Conservation (phyloP, 2,329 filamentous ascomycete species). For the Botrytis galanthina region DNA sequence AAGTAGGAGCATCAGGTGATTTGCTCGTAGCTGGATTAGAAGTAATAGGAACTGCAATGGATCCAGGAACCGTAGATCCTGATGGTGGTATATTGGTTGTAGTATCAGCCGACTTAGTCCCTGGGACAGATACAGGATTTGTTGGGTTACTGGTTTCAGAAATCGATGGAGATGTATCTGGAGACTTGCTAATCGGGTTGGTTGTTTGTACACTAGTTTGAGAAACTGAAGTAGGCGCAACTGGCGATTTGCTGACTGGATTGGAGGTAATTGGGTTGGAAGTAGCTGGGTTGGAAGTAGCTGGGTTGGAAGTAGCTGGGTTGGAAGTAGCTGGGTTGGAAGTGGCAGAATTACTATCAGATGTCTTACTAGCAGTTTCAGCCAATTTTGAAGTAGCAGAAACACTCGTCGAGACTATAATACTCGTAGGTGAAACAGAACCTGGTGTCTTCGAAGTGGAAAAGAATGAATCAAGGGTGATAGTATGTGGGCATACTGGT, state of each 20-base stretch:
- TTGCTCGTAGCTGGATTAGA: not conserved
- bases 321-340: not conserved
- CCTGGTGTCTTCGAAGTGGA: not conserved
- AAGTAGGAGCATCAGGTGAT: not conserved
- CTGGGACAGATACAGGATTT: not conserved
- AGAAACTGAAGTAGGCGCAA: not conserved
- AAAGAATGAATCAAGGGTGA: constrained; percentile 10
- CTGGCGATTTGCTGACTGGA: not conserved
- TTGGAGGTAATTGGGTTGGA: not conserved
- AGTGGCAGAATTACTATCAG: not conserved
- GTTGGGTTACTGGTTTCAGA: not conserved
- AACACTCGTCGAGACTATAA: not conserved
- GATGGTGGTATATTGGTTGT: not conserved
- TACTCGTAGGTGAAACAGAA: not conserved
- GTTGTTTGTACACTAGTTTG: not conserved
- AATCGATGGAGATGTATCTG: not conserved
- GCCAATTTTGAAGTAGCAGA: not conserved
- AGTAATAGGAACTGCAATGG: not conserved
- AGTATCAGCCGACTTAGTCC: not conserved
- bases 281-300: not conserved
- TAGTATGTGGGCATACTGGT: constrained; percentile 13
- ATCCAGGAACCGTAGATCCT: not conserved
- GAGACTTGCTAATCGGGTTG: not conserved
- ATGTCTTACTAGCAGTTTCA: not conserved
- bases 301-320: not conserved